Evolutionary conservation across 225 moss, liverwort and hornwort species (phyloP).

Genomic region (Bryum argenteum): DNA sequence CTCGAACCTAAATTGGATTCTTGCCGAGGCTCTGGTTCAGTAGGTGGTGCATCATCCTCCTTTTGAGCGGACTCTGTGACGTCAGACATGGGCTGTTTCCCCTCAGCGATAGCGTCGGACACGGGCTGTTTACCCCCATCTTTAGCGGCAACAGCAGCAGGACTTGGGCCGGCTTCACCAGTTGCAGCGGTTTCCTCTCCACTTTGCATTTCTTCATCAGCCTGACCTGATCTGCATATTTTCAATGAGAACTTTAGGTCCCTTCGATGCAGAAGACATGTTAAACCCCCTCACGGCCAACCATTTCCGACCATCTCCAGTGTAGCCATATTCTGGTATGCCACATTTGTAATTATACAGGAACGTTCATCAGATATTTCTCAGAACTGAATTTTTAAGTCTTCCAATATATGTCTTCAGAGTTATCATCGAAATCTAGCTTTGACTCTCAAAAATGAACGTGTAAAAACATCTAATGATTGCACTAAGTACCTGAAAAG

Average conservation of each 20-base stretch:
- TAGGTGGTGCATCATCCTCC: slow-evolving; percentile 39
- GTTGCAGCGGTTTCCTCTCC: slow-evolving; percentile 45
- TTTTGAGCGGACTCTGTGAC: slow-evolving; percentile 29
- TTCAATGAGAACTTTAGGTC: slow-evolving; percentile 22
- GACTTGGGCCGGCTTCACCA: slow-evolving; percentile 36
- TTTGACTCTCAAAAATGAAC: too few species aligned
- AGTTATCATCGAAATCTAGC: too few species aligned
- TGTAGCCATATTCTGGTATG: too few species aligned
- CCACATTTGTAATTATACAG: too few species aligned
- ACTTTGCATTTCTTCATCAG: slow-evolving; percentile 44
- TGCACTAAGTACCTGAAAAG: too few species aligned
- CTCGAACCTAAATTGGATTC: slow-evolving; percentile 47
- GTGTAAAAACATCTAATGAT: too few species aligned
- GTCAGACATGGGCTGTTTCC: slow-evolving; percentile 34
- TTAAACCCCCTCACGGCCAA: too few species aligned
- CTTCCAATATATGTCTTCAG: too few species aligned
- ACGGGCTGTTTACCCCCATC: slow-evolving; percentile 30
- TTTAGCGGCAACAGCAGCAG: slow-evolving; percentile 22
- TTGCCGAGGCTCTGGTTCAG: slow-evolving; percentile 36
- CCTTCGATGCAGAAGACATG: background rate
- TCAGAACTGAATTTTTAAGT: too few species aligned
- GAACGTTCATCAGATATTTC: too few species aligned
- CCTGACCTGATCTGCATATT: slow-evolving; percentile 51
- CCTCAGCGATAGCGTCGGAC: slow-evolving; percentile 29
- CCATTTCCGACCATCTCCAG: too few species aligned